Evolutionary conservation across 1,139 yeast species (phyloP), one percentile per base, ranked within the genome.

Genomic region (Candida pseudoviswanathii): DNA sequence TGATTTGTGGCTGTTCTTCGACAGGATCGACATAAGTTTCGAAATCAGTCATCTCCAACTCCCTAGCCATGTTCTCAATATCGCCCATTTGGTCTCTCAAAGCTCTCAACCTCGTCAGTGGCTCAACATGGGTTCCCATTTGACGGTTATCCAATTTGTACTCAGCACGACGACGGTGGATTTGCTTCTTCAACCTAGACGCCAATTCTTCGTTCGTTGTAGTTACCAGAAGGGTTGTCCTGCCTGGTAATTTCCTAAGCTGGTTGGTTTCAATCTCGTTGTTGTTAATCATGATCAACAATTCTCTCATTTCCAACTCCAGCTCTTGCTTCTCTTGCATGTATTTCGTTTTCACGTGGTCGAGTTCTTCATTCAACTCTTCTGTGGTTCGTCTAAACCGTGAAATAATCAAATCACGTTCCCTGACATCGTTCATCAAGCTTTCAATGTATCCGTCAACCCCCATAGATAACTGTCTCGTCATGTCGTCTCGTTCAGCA

Each of bases 261-360:
- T 65, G 64, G 36, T 65, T 68, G 45, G 71, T 55, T 48, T 64
- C 67, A 46, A 71, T 58, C 8, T 51, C 55, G 36, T 45, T 44
- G 52, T 64, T 71, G 54, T 80, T 80, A 46, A 90, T 69, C 75
- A 88, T 78, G 48, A 92, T 77, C 50, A 89, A 73, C 66, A 94
- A 79, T 64, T 92, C 97, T 51, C 98, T 79, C 78, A 89, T 83
- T 66, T 92, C 97, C 30, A 88, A 74, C 63, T 92, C 98, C 60
- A 87, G 95, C 56, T 86, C 86, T 63, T 91, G 97, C 59, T 89
- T 85, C 56, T 89, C 96, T 16, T 80, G 64, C 44, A 89, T 74
- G 59, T 89, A 87, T 58, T 82, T 84, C 46, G 83, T 77, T 62
- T 87, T 86, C 49, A 86, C 63, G 32, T 86, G 95, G 42, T 85